phyloP scores from a whole-genome alignment of 2,329 filamentous ascomycete species.

The Aspergillus sp. region DNA sequence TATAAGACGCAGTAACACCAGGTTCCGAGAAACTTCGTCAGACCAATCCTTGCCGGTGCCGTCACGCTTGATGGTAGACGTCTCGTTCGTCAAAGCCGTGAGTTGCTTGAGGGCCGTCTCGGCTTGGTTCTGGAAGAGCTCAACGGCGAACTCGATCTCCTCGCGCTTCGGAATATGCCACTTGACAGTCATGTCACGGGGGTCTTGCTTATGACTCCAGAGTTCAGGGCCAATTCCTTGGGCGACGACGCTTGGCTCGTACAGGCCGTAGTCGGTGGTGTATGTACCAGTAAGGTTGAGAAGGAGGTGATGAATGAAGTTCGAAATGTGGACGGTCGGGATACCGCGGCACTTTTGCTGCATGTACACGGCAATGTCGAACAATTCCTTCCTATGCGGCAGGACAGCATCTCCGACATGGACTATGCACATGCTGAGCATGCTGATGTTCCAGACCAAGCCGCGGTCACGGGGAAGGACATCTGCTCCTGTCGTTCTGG shows the following conservation, averaged over 20 bases:
- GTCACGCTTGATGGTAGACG: conserved; percentile 76
- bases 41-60: conserved; percentile 99
- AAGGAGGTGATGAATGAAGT: conserved; percentile 92
- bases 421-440: conserved; percentile 96
- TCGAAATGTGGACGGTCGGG: conserved; percentile 91
- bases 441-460: conserved; percentile 92
- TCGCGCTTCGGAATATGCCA: conserved; percentile 81
- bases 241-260: conserved; percentile 68
- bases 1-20: conserved; percentile 81
- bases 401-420: conserved; percentile 88
- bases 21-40: conserved; percentile 84
- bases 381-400: conserved; percentile 79
- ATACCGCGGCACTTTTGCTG: conserved; percentile 90
- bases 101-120: conserved; percentile 68
- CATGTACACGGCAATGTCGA: conserved; percentile 92
- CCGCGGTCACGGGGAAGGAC: conserved; percentile 87
- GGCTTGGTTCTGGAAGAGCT: conserved; percentile 79
- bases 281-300: conserved; percentile 94
- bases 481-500: conserved; percentile 86
- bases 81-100: conserved; percentile 69
- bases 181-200: conserved; percentile 70
- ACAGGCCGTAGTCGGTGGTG: conserved; percentile 79
- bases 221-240: conserved; percentile 68
- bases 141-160: conserved; percentile 82
- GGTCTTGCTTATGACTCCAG: conserved; percentile 75